Percentiles rank a stretch among this genome's conserved stretches.
phyloP scores from a whole-genome alignment of 352 stramenopile species.

The Globisporangium camurandrum region DNA sequence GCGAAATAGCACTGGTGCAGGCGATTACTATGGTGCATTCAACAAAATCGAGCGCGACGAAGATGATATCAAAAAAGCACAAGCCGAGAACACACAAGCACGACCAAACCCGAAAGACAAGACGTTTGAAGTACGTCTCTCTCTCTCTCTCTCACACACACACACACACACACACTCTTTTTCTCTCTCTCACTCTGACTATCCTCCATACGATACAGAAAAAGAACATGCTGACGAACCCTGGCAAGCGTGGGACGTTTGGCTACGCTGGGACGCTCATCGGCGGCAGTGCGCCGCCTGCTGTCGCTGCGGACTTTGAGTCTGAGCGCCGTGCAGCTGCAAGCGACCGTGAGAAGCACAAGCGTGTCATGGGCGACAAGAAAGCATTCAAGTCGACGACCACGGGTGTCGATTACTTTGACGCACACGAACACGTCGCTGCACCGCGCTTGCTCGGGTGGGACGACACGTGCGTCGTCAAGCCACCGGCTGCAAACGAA shows the following conservation, averaged over 20 bases:
- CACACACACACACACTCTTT: neutral
- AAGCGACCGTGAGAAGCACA: conserved; percentile 35
- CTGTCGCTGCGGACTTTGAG: conserved; percentile 56
- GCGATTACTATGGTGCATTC: conserved; percentile 72
- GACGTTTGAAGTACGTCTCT: conserved; percentile 25
- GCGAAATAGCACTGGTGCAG: conserved; percentile 37
- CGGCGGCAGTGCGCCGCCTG: conserved; percentile 32
- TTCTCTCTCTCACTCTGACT: neutral
- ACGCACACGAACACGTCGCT: conserved; percentile 64
- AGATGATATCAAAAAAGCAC: conserved; percentile 44
- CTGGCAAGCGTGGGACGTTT: conserved; percentile 55
- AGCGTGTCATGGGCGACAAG: conserved; percentile 44
- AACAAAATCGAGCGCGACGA: conserved; percentile 54
- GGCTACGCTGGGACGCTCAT: conserved; percentile 70
- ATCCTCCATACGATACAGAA: conserved; percentile 22
- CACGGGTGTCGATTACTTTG: conserved; percentile 59
- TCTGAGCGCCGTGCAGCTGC: conserved; percentile 29
- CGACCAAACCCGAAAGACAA: conserved; percentile 52
- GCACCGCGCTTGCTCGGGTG: conserved; percentile 50
- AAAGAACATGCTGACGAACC: conserved; percentile 62
- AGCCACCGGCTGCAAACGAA: conserved; percentile 41
- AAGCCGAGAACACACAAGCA: conserved; percentile 28
- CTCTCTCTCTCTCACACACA: neutral
- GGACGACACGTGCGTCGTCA: conserved; percentile 61
- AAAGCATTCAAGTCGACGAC: conserved; percentile 73